phyloP scores from a whole-genome alignment of 225 moss, liverwort and hornwort species.

The Neckera pumila region DNA sequence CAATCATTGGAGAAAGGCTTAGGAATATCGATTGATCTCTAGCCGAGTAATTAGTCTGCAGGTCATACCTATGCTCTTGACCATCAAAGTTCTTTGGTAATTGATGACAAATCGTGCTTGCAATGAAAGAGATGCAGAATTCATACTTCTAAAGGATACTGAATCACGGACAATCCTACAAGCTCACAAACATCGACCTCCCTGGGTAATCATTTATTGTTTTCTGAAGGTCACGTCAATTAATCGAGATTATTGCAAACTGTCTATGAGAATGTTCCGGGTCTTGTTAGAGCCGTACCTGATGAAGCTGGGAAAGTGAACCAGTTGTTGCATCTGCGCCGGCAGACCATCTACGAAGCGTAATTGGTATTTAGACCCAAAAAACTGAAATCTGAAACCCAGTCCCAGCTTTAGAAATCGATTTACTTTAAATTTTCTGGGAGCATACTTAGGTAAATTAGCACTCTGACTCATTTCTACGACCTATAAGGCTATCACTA shows the following conservation, averaged over 20 bases:
- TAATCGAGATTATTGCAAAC: not conserved
- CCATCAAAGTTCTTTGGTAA: not conserved
- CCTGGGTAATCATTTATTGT: not conserved
- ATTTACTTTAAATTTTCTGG: not conserved
- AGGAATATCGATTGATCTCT: not conserved
- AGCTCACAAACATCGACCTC: not conserved
- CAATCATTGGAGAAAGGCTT: not conserved
- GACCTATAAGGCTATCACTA: not conserved
- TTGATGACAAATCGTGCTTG: not conserved
- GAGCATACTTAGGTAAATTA: not conserved
- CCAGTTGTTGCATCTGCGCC: conserved; percentile 61
- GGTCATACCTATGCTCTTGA: not conserved
- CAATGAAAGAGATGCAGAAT: not conserved
- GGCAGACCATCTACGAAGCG: conserved; percentile 72
- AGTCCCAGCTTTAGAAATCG: not conserved
- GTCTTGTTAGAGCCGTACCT: conserved; percentile 19
- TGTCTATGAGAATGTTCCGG: not conserved
- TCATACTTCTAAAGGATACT: not conserved
- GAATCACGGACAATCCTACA: not conserved
- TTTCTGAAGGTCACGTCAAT: not conserved
- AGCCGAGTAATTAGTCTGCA: not conserved
- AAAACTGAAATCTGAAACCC: conserved; percentile 57
- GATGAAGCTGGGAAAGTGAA: conserved; percentile 95
- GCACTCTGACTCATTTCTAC: not conserved
- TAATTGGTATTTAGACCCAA: conserved; percentile 82